Evolutionary conservation across 2,329 filamentous ascomycete genomes (phyloP).

Genomic region (Diplodia seriata): DNA sequence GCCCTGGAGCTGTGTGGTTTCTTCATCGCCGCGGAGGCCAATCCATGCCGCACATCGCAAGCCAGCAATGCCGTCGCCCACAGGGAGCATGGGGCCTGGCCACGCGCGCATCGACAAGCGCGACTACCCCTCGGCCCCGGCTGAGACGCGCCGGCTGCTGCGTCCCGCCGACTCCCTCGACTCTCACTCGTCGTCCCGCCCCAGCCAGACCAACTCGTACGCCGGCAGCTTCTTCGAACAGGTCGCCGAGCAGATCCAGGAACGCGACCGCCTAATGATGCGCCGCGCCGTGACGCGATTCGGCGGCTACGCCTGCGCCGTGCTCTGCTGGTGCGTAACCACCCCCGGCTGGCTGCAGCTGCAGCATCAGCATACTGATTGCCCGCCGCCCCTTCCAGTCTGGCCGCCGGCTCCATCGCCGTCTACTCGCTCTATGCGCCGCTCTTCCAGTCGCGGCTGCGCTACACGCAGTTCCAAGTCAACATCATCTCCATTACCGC

Average conservation of each 20-base stretch:
- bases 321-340: constrained; percentile 59
- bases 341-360: background rate
- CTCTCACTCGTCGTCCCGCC: constrained; percentile 42
- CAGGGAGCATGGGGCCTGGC: constrained; percentile 33
- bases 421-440: constrained; percentile 94
- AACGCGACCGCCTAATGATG: constrained; percentile 63
- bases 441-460: constrained; percentile 82
- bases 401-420: constrained; percentile 90
- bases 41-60: background rate
- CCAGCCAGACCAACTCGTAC: constrained; percentile 54
- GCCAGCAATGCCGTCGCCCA: constrained; percentile 22
- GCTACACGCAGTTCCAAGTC: constrained; percentile 90
- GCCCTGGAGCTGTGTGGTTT: background rate
- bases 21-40: background rate
- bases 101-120: constrained; percentile 57
- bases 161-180: constrained; percentile 44
- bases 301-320: constrained; percentile 65
- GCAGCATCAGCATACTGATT: constrained; percentile 1
- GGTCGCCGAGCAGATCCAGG: constrained; percentile 66
- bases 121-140: constrained; percentile 50
- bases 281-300: constrained; percentile 61
- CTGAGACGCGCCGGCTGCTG: constrained; percentile 43
- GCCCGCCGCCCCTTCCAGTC: constrained; percentile 37
- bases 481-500: constrained; percentile 88
- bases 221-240: constrained; percentile 65